phyloP scores from a whole-genome alignment of 2,329 filamentous ascomycete species.

The Phialemoniopsis sp. region DNA sequence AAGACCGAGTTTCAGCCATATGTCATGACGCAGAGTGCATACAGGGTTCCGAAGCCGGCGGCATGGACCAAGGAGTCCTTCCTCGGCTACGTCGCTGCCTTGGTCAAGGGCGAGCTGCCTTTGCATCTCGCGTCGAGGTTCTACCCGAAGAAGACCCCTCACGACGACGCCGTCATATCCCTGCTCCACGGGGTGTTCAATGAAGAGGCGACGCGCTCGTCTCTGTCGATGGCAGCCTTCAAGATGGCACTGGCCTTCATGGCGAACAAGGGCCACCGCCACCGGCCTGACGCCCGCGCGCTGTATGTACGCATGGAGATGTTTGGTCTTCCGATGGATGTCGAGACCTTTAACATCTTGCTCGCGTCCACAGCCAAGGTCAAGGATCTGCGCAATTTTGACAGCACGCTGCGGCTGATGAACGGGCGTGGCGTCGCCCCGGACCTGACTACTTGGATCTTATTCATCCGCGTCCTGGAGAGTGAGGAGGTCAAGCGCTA shows the following conservation, averaged over 20 bases:
- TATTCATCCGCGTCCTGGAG: conserved; percentile 49
- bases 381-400: conserved; percentile 37
- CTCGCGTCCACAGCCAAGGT: conserved; percentile 33
- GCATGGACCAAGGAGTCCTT: conserved; percentile 37
- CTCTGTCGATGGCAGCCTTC: conserved; percentile 32
- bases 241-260: conserved; percentile 41
- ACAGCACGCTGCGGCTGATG: conserved; percentile 35
- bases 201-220: conserved; percentile 23
- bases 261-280: conserved; percentile 15
- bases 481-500: conserved; percentile 50
- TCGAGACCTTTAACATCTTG: conserved; percentile 43
- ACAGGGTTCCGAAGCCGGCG: conserved; percentile 31
- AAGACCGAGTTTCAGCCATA: conserved; percentile 7
- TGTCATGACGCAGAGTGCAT: conserved; percentile 21
- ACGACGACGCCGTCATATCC: conserved; percentile 30
- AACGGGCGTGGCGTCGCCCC: conserved; percentile 28
- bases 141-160: conserved; percentile 23
- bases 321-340: conserved; percentile 35
- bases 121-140: conserved; percentile 23
- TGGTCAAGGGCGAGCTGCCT: conserved; percentile 32
- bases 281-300: conserved; percentile 16
- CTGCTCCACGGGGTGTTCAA: conserved; percentile 34
- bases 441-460: conserved; percentile 41
- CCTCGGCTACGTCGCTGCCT: conserved; percentile 32
- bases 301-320: conserved; percentile 32